Evolutionary conservation across 306 rosid species (phyloP).

Genomic region (Elaeagnus macrophylla): DNA sequence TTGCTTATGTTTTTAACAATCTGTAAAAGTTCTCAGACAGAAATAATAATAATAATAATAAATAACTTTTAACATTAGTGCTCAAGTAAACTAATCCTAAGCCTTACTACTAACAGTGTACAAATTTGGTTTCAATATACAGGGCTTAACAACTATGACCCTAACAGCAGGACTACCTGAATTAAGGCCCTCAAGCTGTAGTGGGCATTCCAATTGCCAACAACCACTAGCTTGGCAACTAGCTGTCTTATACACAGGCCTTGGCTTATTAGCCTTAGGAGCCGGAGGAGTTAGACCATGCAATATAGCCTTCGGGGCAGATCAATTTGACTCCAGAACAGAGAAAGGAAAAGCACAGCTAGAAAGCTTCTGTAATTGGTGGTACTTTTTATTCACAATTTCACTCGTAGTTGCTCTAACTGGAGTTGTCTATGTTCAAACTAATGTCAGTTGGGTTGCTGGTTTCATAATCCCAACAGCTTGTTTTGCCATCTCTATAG

Average conservation of each 20-base stretch:
- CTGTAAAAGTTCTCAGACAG: no score
- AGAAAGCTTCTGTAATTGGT: constrained; percentile 77
- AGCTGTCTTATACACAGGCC: constrained; percentile 39
- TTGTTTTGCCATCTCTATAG: constrained; percentile 47
- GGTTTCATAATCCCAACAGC: constrained; percentile 64
- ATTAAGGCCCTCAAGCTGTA: constrained; percentile 50
- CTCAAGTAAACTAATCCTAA: no score
- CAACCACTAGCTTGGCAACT: constrained; percentile 56
- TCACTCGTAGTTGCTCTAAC: constrained; percentile 63
- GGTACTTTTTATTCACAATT: constrained; percentile 74
- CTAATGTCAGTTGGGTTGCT: constrained; percentile 59
- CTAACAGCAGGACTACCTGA: constrained; percentile 52
- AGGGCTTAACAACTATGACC: constrained; percentile 64
- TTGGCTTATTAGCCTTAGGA: constrained; percentile 54
- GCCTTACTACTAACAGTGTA: not conserved
- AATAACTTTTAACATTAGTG: no score
- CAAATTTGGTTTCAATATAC: not conserved
- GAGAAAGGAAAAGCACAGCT: constrained; percentile 52
- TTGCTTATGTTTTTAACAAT: no score
- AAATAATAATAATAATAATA: no score
- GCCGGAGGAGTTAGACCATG: constrained; percentile 87
- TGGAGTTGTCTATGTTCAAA: constrained; percentile 62
- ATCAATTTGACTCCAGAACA: constrained; percentile 64
- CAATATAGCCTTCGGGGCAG: constrained; percentile 80
- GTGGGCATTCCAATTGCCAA: constrained; percentile 26